Evolutionary conservation across 176 grass and related monocot species (phyloP), one percentile per base, ranked within the genome.

Genomic region (Ampelocalamus luodianensis): DNA sequence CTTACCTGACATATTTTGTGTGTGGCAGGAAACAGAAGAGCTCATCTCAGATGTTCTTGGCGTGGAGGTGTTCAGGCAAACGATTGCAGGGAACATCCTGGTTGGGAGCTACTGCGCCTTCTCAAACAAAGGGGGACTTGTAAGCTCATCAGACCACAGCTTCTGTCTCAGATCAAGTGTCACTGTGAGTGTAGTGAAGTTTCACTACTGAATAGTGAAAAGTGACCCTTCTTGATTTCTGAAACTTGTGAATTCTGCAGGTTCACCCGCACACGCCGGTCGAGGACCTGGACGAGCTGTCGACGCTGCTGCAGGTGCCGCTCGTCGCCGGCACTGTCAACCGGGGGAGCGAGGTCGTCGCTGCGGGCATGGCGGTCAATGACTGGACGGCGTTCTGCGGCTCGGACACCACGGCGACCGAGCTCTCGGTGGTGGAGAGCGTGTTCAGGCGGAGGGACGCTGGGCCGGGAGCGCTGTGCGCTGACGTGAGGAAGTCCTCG

Each of bases 351-450:
- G 89, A 91, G 23, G 93, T 93, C 22, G 46, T 94, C n/a, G 90
- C 90, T 3, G 90, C 86, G 18, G 90, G 91, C 65, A 90, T 98
- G 81, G 91, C 88, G 5, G 88, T 89, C 14, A 98, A 96, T 15
- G 93, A 99, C 75, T 92, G 93, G 91, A 86, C 91, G 10, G 96
- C 86, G 23, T 99, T 99, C 86, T 96, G 96, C 36, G 96, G 93
- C 17, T 82, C 91, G 0, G 93, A 99, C 91, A 99, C 93, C 68
- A 99, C 90, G 0, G 88, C 91, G 2, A 96, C 96, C 0, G 91
- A 99, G 88, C 88, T 99, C 37, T 94, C 93, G 1, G 78, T 99
- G 72, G 86, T 96, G 37, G 93, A 92, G 72, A 90, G 43, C 46
- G 86, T 91, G 20, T 99, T 99, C 89, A 92, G 94, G 71, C 83